These are phyloP conservation scores for Hanseniaspora jakobsenii DNA, from an alignment of 805 yeast genomes.

Conservation along the genomic window DNA sequence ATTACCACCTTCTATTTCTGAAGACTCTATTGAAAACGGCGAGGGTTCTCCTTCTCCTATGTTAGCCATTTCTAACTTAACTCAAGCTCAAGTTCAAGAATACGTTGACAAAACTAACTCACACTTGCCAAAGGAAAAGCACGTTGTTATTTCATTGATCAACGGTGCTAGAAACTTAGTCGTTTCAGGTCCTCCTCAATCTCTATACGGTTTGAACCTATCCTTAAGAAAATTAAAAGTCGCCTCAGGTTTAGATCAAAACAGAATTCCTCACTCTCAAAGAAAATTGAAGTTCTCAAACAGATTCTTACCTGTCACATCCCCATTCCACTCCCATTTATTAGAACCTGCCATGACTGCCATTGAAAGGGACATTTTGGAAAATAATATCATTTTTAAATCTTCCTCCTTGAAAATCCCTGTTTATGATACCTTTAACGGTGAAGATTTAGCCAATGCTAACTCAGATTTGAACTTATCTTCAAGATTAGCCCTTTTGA, in stretches of 20 bases:
- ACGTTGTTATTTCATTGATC: conserved; percentile 76
- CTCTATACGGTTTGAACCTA: conserved; percentile 87
- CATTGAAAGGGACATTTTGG: conserved; percentile 53
- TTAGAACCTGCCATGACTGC: conserved; percentile 57
- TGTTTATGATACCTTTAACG: conserved; percentile 80
- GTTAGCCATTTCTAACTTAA: conserved; percentile 85
- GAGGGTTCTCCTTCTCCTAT: conserved; percentile 97
- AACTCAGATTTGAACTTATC: conserved; percentile 42
- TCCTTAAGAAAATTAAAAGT: conserved; percentile 90
- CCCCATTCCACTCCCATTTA: conserved; percentile 93
- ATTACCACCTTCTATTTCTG: conserved; percentile 81
- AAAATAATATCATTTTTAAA: conserved; percentile 45
- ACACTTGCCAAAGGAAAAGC: conserved; percentile 85
- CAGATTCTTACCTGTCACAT: conserved; percentile 86
- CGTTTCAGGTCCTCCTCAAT: conserved; percentile 96
- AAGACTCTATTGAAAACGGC: conserved; percentile 83
- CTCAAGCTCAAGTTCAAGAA: conserved; percentile 62
- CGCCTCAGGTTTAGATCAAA: conserved; percentile 85
- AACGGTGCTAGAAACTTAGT: conserved; percentile 95
- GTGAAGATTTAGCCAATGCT: conserved; percentile 56
- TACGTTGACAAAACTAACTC: conserved; percentile 79
- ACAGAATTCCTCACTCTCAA: conserved; percentile 85
- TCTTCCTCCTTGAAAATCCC: conserved; percentile 58
- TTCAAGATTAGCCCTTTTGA: conserved; percentile 64
- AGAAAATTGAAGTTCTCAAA: conserved; percentile 88